These are phyloP conservation scores for Isabelozyma pseudorhagii DNA, from an alignment of 805 yeast genomes.

Conservation along the genomic window DNA sequence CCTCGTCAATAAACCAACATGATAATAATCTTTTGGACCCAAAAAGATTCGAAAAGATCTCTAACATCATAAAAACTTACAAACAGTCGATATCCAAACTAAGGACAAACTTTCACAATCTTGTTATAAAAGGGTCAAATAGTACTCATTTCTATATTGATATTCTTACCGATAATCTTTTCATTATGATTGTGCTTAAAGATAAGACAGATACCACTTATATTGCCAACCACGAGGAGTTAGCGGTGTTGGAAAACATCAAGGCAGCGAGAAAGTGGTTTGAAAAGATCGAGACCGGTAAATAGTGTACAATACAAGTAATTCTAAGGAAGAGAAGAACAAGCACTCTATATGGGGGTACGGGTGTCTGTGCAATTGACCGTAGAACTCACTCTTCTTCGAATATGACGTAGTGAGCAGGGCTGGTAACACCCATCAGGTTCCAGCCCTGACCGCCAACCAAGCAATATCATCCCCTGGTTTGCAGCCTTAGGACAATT, in stretches of 20 bases:
- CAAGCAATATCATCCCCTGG: too few species aligned
- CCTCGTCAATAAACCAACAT: conserved; percentile 40
- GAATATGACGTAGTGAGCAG: too few species aligned
- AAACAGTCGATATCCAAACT: conserved; percentile 88
- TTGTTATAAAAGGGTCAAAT: conserved; percentile 62
- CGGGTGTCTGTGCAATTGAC: too few species aligned
- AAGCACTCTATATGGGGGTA: neutral
- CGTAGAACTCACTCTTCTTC: too few species aligned
- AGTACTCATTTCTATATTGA: conserved; percentile 48
- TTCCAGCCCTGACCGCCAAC: too few species aligned
- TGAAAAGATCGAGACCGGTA: conserved; percentile 37
- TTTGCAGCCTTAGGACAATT: too few species aligned
- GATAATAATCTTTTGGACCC: conserved; percentile 57
- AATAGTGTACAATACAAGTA: neutral
- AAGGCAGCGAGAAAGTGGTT: conserved; percentile 56
- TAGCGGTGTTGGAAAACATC: conserved; percentile 53
- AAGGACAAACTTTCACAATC: conserved; percentile 76
- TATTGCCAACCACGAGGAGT: conserved; percentile 37
- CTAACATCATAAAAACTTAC: conserved; percentile 89
- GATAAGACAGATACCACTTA: conserved; percentile 26
- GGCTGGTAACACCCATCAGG: too few species aligned
- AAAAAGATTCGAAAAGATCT: conserved; percentile 88
- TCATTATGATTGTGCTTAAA: conserved; percentile 56
- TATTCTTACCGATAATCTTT: conserved; percentile 57
- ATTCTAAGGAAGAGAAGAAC: neutral